Evolutionary conservation across 352 stramenopile genomes (phyloP), one percentile per base, ranked within the genome.

Genomic region (Phytopythium delawarense): DNA sequence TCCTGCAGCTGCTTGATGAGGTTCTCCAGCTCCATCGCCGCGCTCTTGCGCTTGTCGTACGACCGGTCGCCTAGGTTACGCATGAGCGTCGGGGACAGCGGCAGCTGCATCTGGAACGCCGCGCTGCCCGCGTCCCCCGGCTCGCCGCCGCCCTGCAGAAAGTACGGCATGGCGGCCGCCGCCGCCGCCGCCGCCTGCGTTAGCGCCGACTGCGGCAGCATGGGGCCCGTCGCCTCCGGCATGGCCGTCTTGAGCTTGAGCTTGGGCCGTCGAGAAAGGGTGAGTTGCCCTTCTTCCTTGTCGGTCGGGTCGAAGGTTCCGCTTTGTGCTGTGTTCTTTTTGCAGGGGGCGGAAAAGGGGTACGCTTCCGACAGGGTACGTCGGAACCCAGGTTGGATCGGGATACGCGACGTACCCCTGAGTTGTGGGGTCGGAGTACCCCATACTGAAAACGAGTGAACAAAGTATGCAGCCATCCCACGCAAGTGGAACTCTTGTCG

Each of bases 41-140:
- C 97, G 69, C 97, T 97, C 78, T 99, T 99, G 58, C 98, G 92
- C 79, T 99, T 99, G 67, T 99, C 98, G 75, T 99, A 99, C 16
- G 94, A 98, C 20, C 97, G 85, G 74, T 99, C 98, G 35, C 97
- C 96, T 32, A 99, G 84, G 56, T 96, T 96, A 46, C 85, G 81
- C 87, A 93, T 80, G 30, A 94, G 74, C 35, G 76, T 91, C 13
- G 82, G 82, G 12, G 84, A 85, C 54, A 96, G 68, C 51, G 87
- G 87, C 32, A 94, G 72, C 61, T 89, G 81, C 48, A 87, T 70
- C 48, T 79, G 59, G 66, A 71, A 87, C 18, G 39, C 67, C 12
- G 45, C 25, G 42, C 52, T 56, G 51, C 45, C 53, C 23, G 57
- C 57, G 28, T 84, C 64, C 18, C 66, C 62, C 23, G 66, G 61